Base-by-base conservation (phyloP, 495 filamentous ascomycete genomes). In the Hyaloscypha hepaticicola region DNA sequence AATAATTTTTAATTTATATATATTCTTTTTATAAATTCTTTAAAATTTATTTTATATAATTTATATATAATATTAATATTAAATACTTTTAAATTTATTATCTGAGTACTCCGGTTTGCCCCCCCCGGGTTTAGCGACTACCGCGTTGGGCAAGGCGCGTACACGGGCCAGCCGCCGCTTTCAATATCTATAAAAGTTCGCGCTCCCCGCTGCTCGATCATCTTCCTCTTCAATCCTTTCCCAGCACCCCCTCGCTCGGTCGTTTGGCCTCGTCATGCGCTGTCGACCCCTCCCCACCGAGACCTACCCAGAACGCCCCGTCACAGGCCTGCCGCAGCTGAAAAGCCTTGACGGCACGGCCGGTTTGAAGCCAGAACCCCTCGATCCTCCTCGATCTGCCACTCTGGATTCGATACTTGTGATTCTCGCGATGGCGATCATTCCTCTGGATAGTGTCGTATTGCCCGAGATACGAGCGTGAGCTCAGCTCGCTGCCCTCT, bases 101-200 rank as follows among this genome's bases (percentile, higher is more conserved):
- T n/a, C n/a, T n/a, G n/a, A n/a, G n/a, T n/a, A n/a, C n/a, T n/a
- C n/a, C n/a, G n/a, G n/a, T n/a, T n/a, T n/a, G n/a, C n/a, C n/a
- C n/a, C n/a, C n/a, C n/a, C n/a, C n/a, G n/a, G n/a, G n/a, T n/a
- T n/a, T n/a, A n/a, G n/a, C n/a, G n/a, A n/a, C n/a, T n/a, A n/a
- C n/a, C n/a, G n/a, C n/a, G n/a, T n/a, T n/a, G n/a, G n/a, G n/a
- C n/a, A n/a, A n/a, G n/a, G n/a, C n/a, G n/a, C n/a, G n/a, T n/a
- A n/a, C 66, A 65, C 61, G 66, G 61, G 45, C 55, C 66, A n/a
- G 66, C 61, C 58, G 66, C 55, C 55, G 61, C 60, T 68, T 68
- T 68, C 66, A 68, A 68, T 55, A 38, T 68, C 64, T 61, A 66
- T 60, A 60, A 65, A 65, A 65, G 56, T 53, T 56, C 26, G 55